Evolutionary conservation across 768 basidiomycete species (phyloP), one percentile per base, ranked within the genome.

Genomic region (Podaxis sp.): DNA sequence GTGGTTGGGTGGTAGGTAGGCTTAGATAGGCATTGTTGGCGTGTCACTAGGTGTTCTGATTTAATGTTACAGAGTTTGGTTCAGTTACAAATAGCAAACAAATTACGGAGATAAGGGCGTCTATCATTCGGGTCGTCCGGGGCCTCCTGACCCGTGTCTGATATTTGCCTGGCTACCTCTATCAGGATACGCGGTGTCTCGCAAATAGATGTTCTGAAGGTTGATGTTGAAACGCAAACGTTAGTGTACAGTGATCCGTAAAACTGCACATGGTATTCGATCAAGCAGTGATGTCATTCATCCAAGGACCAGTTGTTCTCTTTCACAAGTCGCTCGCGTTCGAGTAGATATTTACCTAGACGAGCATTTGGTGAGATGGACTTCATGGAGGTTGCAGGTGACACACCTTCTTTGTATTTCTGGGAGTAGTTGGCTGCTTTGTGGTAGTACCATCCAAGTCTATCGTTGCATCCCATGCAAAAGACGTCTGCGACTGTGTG

Each of bases 371-470:
- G 4, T n/a, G 17, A 22, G 26, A 19, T 9, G 26, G 22, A 28
- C 24, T 13, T 13, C 49, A 49, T 19, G 7, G 24, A 13, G 22
- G 24, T 51, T 28, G 44, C n/a, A 19, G n/a, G 9, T 46, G 8
- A 67, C 82, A 42, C 38, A 85, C 92, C 88, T 83, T 94, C 92
- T 73, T 93, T 94, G 71, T 94, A 93, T 71, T 89, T 92, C 82
- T 94, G 92, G 2, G 84, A 80, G 42, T 78, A 76, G 66, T 93
- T 89, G 0, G 87, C 82, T 12, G 92, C 90, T 70, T 88, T 89
- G 72, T 90, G 85, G 67, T 94, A 94, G 69, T 80, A 92, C 92
- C 92, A 94, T 0, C 92, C 92, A 3, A 93, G 62, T 39, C 89
- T 82, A 15, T 90, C 90, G 61, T 88, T 86, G 74, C 92, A 94